phyloP scores from a whole-genome alignment of 2,329 filamentous ascomycete species.

The Exophiala mesophila region DNA sequence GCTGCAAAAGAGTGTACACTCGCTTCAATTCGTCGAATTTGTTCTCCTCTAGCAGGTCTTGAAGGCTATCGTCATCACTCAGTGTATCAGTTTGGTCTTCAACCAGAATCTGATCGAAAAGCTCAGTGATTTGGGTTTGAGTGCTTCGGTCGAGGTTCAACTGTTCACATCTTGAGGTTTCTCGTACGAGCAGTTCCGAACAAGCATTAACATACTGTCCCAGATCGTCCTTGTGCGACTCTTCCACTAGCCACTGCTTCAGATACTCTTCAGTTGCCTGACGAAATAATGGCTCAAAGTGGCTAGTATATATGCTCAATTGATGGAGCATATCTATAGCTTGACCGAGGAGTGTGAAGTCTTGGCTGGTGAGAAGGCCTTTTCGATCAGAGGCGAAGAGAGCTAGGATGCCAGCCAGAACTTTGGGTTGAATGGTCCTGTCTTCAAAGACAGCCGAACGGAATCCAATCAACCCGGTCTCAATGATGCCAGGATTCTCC shows the following conservation, averaged over 20 bases:
- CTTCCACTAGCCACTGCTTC: conserved; percentile 61
- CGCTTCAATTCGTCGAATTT: conserved; percentile 66
- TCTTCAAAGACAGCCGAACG: conserved; percentile 57
- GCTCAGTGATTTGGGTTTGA: conserved; percentile 66
- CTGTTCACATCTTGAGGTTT: conserved; percentile 70
- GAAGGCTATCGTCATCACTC: conserved; percentile 61
- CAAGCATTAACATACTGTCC: conserved; percentile 71
- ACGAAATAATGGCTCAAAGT: conserved; percentile 75
- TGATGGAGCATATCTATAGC: conserved; percentile 78
- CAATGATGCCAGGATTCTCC: conserved; percentile 67
- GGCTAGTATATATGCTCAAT: conserved; percentile 71
- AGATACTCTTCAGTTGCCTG: conserved; percentile 64
- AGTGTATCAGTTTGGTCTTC: conserved; percentile 61
- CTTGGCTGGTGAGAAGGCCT: conserved; percentile 48
- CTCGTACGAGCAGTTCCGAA: conserved; percentile 62
- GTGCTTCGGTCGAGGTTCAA: conserved; percentile 82
- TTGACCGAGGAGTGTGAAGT: conserved; percentile 64
- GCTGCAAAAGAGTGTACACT: conserved; percentile 70
- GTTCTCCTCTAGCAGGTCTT: conserved; percentile 66
- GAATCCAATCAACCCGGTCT: conserved; percentile 74
- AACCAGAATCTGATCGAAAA: conserved; percentile 70
- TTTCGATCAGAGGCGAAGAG: conserved; percentile 69
- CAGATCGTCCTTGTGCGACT: conserved; percentile 57
- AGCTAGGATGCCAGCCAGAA: conserved; percentile 68
- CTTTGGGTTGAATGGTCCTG: conserved; percentile 46